Base-by-base conservation (phyloP, 1,139 yeast genomes). In the Debaryomyces coudertii region DNA sequence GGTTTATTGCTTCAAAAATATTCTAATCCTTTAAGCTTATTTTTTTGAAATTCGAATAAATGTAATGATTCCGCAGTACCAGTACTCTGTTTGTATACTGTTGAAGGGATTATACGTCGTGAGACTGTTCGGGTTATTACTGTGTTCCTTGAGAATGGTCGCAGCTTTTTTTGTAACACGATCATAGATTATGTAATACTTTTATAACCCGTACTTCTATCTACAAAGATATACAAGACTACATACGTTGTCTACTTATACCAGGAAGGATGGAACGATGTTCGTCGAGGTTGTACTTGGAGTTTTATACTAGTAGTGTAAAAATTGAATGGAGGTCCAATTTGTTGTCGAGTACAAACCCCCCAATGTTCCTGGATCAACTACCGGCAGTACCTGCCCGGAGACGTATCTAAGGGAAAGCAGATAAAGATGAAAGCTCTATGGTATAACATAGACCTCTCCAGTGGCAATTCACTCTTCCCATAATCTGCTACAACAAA, bases 131-230 rank as follows among this genome's bases (percentile, higher is more conserved):
- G n/a, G 38, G 38, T 15, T 23, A 14, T 24, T 35, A 14, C 34
- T 29, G 30, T 36, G 40, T 42, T 36, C 44, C 44, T 42, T 27
- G 44, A 38, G 27, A 8, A 42, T 42, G 44, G 43, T 42, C 44
- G 44, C 44, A 42, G 44, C 44, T 33, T 42, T 42, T 42, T 36
- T 29, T 29, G 34, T 23, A 30, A 33, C 23, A 27, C 31, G 30
- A 16, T 23, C 15, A 23, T 15, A 14, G 43, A 20, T 40, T 40
- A 40, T 31, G 31, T 40, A 40, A 40, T 36, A 16, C 12, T 22
- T 36, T 20, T 33, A n/a, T 20, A 12, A 20, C 20, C 36, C 18
- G 18, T 12, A 9, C 36, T 25, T 25, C 24, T 20, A 9, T 18
- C 20, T 29, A 29, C 11, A 14, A 6, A 16, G 7, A 3, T 4